phyloP scores from a whole-genome alignment of 2,329 filamentous ascomycete species.

The Polychaeton citri region DNA sequence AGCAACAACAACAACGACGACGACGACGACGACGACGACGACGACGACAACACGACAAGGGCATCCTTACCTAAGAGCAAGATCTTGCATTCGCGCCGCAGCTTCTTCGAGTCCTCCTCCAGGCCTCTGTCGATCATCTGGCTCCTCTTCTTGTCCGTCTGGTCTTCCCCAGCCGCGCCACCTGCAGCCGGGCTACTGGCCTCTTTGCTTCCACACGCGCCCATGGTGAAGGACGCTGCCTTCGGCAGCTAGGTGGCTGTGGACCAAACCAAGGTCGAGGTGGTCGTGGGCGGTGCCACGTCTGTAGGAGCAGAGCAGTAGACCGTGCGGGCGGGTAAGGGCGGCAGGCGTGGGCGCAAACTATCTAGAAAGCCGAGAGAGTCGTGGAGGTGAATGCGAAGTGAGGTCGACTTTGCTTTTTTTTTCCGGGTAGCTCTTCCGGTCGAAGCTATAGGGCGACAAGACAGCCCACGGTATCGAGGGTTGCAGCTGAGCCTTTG shows the following conservation, averaged over 20 bases:
- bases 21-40: no score
- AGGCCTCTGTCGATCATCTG: conserved; percentile 88
- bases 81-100: conserved; percentile 98
- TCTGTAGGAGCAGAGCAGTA: no score
- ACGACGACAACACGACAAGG: not conserved
- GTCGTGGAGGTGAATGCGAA: no score
- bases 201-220: conserved; percentile 66
- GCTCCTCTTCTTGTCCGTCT: conserved; percentile 89
- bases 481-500: no score
- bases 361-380: no score
- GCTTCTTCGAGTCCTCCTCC: conserved; percentile 83
- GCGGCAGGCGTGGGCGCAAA: no score
- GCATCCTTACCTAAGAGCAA: conserved; percentile 62
- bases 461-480: no score
- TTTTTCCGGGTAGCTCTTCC: no score
- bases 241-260: conserved; percentile 10
- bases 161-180: conserved; percentile 70
- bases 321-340: no score
- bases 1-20: not conserved
- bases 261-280: conserved; percentile 10
- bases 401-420: no score
- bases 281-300: not conserved
- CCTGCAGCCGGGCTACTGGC: no score
- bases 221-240: conserved; percentile 46
- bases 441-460: no score